phyloP scores from a whole-genome alignment of 768 basidiomycete genomes.

The Suillus subluteus region DNA sequence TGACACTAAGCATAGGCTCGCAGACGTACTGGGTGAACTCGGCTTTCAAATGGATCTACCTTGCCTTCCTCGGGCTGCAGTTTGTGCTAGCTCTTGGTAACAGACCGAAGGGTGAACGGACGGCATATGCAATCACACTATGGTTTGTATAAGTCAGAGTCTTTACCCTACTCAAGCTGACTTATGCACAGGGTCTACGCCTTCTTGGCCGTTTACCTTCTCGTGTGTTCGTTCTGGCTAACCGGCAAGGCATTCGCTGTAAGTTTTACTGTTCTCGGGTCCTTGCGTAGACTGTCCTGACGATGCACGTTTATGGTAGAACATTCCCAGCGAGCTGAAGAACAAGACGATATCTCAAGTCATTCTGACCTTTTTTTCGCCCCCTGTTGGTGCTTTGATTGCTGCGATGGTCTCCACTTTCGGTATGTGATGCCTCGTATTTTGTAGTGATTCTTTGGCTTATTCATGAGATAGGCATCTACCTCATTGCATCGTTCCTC shows the following conservation, averaged over 20 bases:
- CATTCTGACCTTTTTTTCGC: constrained; percentile 65
- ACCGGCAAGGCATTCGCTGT: constrained; percentile 82
- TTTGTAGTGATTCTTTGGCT: constrained; percentile 12
- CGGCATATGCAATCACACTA: constrained; percentile 70
- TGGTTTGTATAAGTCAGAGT: constrained; percentile 46
- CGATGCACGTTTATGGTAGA: constrained; percentile 35
- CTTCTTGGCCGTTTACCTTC: constrained; percentile 78
- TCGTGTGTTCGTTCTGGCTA: constrained; percentile 85
- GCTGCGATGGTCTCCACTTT: constrained; percentile 90
- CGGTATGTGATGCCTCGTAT: constrained; percentile 45
- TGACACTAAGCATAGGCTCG: constrained; percentile 10
- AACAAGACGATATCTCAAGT: constrained; percentile 53
- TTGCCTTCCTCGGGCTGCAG: constrained; percentile 82
- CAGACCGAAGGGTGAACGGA: constrained; percentile 86
- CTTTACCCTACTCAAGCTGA: constrained; percentile 13
- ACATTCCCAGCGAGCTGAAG: constrained; percentile 54
- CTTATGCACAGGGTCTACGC: constrained; percentile 72
- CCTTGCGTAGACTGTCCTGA: background rate
- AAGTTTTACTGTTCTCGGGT: constrained; percentile 22
- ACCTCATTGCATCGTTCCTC: constrained; percentile 81
- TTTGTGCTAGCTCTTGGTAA: constrained; percentile 79
- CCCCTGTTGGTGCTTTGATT: constrained; percentile 79
- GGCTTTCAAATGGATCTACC: constrained; percentile 84
- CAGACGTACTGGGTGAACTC: constrained; percentile 91
- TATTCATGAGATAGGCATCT: constrained; percentile 56